Evolutionary conservation across 768 basidiomycete genomes (phyloP).

Genomic region (Antrodiella citrinella): DNA sequence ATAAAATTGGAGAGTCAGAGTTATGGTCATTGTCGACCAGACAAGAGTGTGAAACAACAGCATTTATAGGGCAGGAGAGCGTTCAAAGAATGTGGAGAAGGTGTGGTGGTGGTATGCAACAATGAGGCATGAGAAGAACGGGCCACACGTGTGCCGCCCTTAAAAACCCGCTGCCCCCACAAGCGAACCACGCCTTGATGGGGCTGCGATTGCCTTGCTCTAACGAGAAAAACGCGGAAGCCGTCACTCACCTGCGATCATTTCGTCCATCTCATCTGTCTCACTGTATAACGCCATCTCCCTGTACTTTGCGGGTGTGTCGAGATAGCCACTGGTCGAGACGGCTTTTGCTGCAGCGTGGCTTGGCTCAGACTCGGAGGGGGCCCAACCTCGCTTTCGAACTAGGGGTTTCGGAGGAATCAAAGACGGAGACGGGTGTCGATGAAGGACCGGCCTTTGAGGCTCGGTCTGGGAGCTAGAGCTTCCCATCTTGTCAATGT

Average conservation of each 20-base stretch:
- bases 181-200: background rate
- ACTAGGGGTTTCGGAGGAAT: conserved; percentile 35
- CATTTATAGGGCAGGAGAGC: conserved; percentile 32
- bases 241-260: conserved; percentile 33
- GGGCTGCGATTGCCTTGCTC: background rate
- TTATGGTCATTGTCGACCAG: conserved; percentile 12
- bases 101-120: conserved; percentile 2
- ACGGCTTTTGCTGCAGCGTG: conserved; percentile 42
- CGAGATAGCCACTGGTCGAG: conserved; percentile 57
- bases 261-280: conserved; percentile 36
- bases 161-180: background rate
- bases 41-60: conserved; percentile 10
- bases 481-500: conserved; percentile 17
- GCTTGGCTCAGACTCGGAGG: conserved; percentile 49
- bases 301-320: conserved; percentile 59
- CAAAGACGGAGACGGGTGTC: conserved; percentile 26
- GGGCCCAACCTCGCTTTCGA: conserved; percentile 70
- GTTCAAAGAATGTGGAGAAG: conserved; percentile 3
- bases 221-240: background rate
- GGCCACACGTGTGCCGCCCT: background rate
- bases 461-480: background rate
- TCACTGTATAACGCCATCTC: conserved; percentile 22
- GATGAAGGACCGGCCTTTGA: conserved; percentile 12
- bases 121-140: background rate
- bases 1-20: conserved; percentile 22